Evolutionary conservation across 371 early-diverging fungal species (phyloP), one percentile per base, ranked within the genome.

Genomic region (Apophysomyces trapeziformis): DNA sequence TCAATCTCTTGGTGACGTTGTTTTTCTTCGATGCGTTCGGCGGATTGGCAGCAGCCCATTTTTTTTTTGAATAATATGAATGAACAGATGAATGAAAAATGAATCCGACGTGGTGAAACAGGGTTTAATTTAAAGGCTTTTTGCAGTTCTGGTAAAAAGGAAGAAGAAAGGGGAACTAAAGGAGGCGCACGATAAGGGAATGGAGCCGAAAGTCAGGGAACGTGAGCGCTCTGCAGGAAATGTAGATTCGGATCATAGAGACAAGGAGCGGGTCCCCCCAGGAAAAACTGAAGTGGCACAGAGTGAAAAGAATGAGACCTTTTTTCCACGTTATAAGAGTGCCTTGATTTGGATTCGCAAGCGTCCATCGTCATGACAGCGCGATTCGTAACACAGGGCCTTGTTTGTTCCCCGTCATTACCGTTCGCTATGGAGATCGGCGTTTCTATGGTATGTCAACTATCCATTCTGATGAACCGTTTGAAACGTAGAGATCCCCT

Each of bases 1-100:
- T 97, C 95, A 67, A 98, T 98, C 58, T 91, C 95, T 66, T 94
- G 92, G 74, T 94, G 95, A 50, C 86, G 85, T 61, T 85, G 87
- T 72, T 89, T 91, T 66, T 87, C 87, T 72, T 96, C 95, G 58
- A 88, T 74, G 67, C 93, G 91, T 67, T 96, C 96, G 67, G 87
- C 85, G 72, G 93, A 93, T 72, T 87, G 85, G 65, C 92, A 89
- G 76, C 96, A 95, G 71, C 98, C 97, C 98, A 98, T 98, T 26
- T 26, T 26, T 21, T 21, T 26, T 26, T 26, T 26, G 32, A 26
- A 26, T 26, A 26, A 0, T 26, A 26, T 26, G 32, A 26, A 26
- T 26, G 32, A 26, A 2, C 2, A 11, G 36, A 72, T 13, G n/a
- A 32, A 50, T 50, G 14, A 60, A 7, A 21, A 1, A 50, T 41